Evolutionary conservation across 2,329 filamentous ascomycete genomes (phyloP).

Genomic region (Pseudopithomyces maydicus): DNA sequence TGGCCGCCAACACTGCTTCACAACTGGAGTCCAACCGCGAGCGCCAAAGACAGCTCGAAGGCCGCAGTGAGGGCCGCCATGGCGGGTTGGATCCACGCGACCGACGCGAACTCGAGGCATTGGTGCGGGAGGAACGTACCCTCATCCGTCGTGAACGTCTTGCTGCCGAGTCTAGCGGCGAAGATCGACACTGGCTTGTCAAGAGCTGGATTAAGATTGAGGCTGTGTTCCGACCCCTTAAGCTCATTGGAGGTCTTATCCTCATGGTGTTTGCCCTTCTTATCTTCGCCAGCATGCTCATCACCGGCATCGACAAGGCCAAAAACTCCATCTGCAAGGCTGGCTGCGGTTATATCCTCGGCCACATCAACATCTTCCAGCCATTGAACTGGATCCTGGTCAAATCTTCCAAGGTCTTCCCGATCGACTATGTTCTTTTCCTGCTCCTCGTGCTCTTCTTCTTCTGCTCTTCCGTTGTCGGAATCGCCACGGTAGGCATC

Average conservation of each 20-base stretch:
- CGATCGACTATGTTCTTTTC: slow-evolving; percentile 90
- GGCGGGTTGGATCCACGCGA: slow-evolving; percentile 83
- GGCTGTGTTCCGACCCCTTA: slow-evolving; percentile 83
- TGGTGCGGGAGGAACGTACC: slow-evolving; percentile 89
- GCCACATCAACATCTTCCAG: slow-evolving; percentile 88
- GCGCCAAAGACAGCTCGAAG: slow-evolving; percentile 87
- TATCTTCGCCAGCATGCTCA: slow-evolving; percentile 89
- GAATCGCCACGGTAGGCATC: slow-evolving; percentile 85
- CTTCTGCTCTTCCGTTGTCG: slow-evolving; percentile 85
- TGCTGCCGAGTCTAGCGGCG: slow-evolving; percentile 79
- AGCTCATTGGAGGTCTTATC: slow-evolving; percentile 81
- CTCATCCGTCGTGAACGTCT: slow-evolving; percentile 87
- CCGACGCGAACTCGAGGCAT: slow-evolving; percentile 81
- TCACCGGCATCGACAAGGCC: slow-evolving; percentile 94
- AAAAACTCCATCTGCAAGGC: slow-evolving; percentile 92
- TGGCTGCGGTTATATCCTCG: slow-evolving; percentile 90
- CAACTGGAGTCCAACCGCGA: slow-evolving; percentile 88
- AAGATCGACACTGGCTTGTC: slow-evolving; percentile 76
- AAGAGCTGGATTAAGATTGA: slow-evolving; percentile 79
- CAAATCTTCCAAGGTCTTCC: slow-evolving; percentile 80
- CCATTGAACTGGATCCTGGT: slow-evolving; percentile 91
- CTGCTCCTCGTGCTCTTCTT: slow-evolving; percentile 82
- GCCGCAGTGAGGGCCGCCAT: slow-evolving; percentile 76
- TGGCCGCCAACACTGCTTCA: slow-evolving; percentile 76
- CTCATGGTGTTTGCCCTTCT: slow-evolving; percentile 75